Evolutionary conservation across 2,329 filamentous ascomycete genomes (phyloP), one percentile per base, ranked within the genome.

Genomic region (Fusarium sp.): DNA sequence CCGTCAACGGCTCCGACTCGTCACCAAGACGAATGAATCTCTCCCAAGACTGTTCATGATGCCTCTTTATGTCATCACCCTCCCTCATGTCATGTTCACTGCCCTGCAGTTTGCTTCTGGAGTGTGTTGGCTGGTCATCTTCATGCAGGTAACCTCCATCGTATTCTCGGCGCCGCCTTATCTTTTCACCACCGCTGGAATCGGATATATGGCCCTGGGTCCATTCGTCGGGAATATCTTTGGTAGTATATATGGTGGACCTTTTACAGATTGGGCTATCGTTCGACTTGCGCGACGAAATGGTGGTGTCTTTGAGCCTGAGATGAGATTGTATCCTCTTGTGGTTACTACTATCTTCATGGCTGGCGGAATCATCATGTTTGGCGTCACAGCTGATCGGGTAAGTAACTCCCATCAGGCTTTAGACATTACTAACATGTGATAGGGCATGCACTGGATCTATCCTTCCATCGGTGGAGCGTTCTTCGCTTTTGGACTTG

Each of bases 391-490:
- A 1, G 69, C 77, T 4, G 73, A 74, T 14, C 64, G 72, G 20
- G 79, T 80, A 67, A 65, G 77, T 66, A 1, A 1, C 7, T 2
- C 0, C 12, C n/a, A 2, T 17, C 8, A 3, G 0, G 8, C 2
- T 3, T 2, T 3, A 6, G 14, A 4, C 0, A 5, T 21, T 2
- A 2, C 34, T 73, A 20, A 73, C 20, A 26, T 0, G 2, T 11
- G 3, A 14, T 23, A 82, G 79, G 79, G 79, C 3, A 79, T 81
- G 78, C 79, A 81, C 36, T 82, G 78, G 78, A 78, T 82, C 9
- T 77, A 73, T 28, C 78, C 80, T 0, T 79, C 74, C 2, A 64
- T 81, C 0, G 79, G 75, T 0, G 76, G 77, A 3, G 77, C 71
- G 0, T 58, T 81, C 6, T 81, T 79, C 32, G 76, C 76, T 0